Evolutionary conservation across 2,329 filamentous ascomycete species (phyloP).

Genomic region (Penicillium sp.): DNA sequence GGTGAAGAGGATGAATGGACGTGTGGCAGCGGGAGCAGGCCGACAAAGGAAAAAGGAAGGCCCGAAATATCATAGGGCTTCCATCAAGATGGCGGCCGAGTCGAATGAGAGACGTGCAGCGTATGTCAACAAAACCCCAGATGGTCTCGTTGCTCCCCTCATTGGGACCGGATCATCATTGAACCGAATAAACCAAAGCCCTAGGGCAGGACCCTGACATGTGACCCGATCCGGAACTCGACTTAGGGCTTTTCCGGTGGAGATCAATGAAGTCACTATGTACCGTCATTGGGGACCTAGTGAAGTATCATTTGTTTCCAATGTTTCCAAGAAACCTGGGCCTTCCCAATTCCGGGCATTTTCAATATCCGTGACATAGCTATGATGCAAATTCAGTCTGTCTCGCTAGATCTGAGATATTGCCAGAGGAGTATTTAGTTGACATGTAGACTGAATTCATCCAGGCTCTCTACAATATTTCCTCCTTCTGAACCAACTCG

Average conservation of each 20-base stretch:
- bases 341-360: not conserved
- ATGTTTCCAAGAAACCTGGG: constrained; percentile 1
- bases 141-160: constrained; percentile 17
- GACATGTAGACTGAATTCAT: not conserved
- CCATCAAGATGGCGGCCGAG: not conserved
- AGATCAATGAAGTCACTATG: constrained; percentile 21
- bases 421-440: not conserved
- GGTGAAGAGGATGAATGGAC: not conserved
- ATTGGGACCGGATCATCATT: constrained; percentile 19
- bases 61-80: not conserved
- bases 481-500: not conserved
- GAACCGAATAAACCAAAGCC: constrained; percentile 20
- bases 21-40: not conserved
- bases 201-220: constrained; percentile 30
- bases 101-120: not conserved
- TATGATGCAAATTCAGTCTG: constrained; percentile 29
- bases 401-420: not conserved
- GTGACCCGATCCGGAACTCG: constrained; percentile 9
- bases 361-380: constrained; percentile 25
- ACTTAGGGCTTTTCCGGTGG: constrained; percentile 25
- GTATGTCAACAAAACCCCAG: constrained; percentile 2
- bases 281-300: not conserved
- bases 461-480: not conserved
- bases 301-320: constrained; percentile 7
- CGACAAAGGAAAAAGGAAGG: not conserved